phyloP scores from a whole-genome alignment of 176 grass and related monocot genomes.

The Echinochloa phyllopogon region DNA sequence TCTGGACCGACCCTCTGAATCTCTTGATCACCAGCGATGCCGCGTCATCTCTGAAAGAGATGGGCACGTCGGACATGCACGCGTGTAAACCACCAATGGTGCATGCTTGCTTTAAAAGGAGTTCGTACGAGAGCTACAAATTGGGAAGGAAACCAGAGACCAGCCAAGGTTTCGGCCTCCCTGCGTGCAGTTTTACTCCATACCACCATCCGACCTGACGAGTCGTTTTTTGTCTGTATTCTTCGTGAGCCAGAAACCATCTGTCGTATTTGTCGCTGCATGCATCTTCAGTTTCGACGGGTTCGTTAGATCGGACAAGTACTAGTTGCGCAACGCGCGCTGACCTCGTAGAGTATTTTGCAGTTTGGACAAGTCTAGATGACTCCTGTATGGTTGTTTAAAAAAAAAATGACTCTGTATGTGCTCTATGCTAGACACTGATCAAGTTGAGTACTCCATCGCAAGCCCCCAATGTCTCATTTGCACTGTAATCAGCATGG shows the following conservation, averaged over 20 bases:
- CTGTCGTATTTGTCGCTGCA: neutral
- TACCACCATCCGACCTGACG: neutral
- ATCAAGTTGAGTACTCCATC: neutral
- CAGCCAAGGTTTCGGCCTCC: neutral
- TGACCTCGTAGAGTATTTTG: neutral
- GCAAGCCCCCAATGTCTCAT: neutral
- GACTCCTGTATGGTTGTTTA: neutral
- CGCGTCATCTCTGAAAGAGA: slow-evolving; percentile 16
- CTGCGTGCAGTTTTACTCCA: neutral
- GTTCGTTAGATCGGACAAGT: neutral
- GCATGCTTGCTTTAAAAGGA: slow-evolving; percentile 1
- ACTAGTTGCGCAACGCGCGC: neutral
- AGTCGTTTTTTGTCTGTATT: neutral
- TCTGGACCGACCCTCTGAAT: neutral
- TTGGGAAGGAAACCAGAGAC: slow-evolving; percentile 10
- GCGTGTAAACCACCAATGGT: neutral
- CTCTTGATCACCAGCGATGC: neutral
- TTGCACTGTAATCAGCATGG: neutral
- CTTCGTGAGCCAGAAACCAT: slow-evolving; percentile 17
- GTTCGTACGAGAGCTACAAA: slow-evolving; percentile 19
- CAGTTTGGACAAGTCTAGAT: neutral
- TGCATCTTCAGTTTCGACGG: neutral
- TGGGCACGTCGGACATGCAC: neutral
- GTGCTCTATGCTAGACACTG: neutral
- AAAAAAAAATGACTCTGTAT: too few relatives aligned